A percentile compares a stretch with the other conserved stretches of the same genome.
Conservation (phyloP, 441 rosid species). For the Erodium moschatum region DNA sequence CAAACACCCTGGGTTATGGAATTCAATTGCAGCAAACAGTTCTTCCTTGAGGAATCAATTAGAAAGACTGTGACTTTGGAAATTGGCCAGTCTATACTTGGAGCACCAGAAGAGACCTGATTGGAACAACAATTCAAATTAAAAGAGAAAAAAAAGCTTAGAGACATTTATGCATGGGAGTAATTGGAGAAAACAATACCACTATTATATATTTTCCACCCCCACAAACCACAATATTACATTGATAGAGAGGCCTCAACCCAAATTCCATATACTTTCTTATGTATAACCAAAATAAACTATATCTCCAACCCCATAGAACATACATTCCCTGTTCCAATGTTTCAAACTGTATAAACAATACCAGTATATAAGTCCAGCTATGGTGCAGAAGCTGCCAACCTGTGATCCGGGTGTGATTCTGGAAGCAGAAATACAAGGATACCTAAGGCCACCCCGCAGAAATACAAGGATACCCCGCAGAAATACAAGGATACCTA, state of each 20-base stretch:
- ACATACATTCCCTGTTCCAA: background rate
- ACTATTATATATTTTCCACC: background rate
- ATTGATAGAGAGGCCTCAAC: background rate
- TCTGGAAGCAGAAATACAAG: background rate
- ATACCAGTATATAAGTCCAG: background rate
- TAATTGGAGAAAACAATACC: background rate
- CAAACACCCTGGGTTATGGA: constrained; percentile 55
- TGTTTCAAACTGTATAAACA: background rate
- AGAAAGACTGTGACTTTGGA: constrained; percentile 51
- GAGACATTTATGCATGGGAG: background rate
- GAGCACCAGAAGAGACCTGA: constrained; percentile 10
- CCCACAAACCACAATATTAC: background rate
- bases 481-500: background rate
- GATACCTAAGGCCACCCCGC: background rate
- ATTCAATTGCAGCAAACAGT: constrained; percentile 45
- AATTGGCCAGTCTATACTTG: constrained; percentile 43
- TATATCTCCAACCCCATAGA: background rate
- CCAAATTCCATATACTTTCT: background rate
- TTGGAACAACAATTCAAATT: no score
- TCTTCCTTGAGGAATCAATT: constrained; percentile 44
- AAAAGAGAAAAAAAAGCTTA: no score
- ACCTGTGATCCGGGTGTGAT: background rate
- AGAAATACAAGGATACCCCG: background rate
- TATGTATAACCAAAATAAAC: background rate
- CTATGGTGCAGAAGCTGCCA: background rate